phyloP scores from a whole-genome alignment of 495 filamentous ascomycete species.

The Lophium mytilinum region DNA sequence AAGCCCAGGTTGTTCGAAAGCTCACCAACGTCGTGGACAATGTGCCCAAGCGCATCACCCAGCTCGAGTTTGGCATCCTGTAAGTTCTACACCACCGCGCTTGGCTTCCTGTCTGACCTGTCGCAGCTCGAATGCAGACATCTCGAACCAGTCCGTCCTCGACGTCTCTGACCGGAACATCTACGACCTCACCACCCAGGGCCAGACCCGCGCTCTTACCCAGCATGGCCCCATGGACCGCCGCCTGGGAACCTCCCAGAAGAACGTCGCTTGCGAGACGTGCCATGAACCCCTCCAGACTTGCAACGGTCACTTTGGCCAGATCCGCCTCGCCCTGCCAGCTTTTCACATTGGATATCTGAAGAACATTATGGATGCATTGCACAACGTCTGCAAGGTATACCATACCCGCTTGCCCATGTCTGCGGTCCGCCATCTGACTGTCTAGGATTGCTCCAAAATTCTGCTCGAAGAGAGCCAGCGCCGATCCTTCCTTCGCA shows the following conservation, averaged over 20 bases:
- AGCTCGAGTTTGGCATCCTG: constrained; percentile 90
- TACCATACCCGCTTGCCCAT: background rate
- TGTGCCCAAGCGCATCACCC: constrained; percentile 81
- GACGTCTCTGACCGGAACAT: constrained; percentile 86
- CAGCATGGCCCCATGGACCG: constrained; percentile 77
- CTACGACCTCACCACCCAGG: constrained; percentile 66
- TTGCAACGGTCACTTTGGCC: constrained; percentile 93
- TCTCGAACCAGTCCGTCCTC: constrained; percentile 85
- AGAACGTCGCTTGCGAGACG: constrained; percentile 65
- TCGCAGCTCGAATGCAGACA: constrained; percentile 77
- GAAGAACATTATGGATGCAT: constrained; percentile 75
- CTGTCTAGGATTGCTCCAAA: constrained; percentile 54
- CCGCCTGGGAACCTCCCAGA: constrained; percentile 80
- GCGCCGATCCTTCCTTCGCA: constrained; percentile 60
- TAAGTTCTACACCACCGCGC: constrained; percentile 34
- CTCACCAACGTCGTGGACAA: constrained; percentile 65
- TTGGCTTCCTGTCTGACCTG: background rate
- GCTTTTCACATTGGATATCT: constrained; percentile 95
- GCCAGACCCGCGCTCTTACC: constrained; percentile 46
- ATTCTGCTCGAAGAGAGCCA: constrained; percentile 73
- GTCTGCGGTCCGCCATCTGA: background rate
- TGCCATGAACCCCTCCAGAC: constrained; percentile 67
- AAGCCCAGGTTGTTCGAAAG: background rate
- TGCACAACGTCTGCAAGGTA: constrained; percentile 90
- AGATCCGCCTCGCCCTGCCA: constrained; percentile 80